Evolutionary conservation across 306 rosid species (phyloP), one percentile per base, ranked within the genome.

Genomic region (Ziziphus jujuba): DNA sequence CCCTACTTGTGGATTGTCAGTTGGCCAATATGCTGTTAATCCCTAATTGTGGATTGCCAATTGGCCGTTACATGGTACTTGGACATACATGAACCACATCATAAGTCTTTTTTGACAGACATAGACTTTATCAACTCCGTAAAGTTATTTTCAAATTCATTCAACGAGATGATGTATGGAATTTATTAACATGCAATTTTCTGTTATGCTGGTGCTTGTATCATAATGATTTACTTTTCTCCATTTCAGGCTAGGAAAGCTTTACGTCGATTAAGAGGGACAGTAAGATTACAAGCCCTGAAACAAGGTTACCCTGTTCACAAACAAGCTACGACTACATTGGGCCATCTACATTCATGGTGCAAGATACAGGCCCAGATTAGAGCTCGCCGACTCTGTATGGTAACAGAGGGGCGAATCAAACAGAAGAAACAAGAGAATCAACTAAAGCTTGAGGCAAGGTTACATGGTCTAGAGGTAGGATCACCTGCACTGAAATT

Each of bases 371-470:
- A 93, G 54, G 57, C 83, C 49, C 84, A 88, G 74, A 74, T 93
- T 65, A 80, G 85, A 84, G 84, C 76, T 71, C 96, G 99, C 23
- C 80, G 99, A 69, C 72, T 90, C 63, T 88, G 73, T 76, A 93
- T 93, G 99, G 99, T 93, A 64, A 81, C 96, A 7, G 99, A 93
- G 74, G 97, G 92, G 63, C 84, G 84, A 68, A 72, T 80, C 78
- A 83, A 70, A 78, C 86, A 80, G 85, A 93, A 88, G 80, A 93
- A 83, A 79, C 80, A 88, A 45, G 95, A 88, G 77, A 86, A 84
- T 80, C 99, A 85, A 77, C 86, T 82, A 66, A 93, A 93, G 76
- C 95, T 93, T 21, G 97, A 93, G 85, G 96, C 90, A 56, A 93
- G 88, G 75, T 90, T 93, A 68, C 99, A 90, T 69, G 92, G 69